These are phyloP conservation scores for Luzula sylvatica DNA, from an alignment of 176 grass and related monocot species.

Conservation along the genomic window DNA sequence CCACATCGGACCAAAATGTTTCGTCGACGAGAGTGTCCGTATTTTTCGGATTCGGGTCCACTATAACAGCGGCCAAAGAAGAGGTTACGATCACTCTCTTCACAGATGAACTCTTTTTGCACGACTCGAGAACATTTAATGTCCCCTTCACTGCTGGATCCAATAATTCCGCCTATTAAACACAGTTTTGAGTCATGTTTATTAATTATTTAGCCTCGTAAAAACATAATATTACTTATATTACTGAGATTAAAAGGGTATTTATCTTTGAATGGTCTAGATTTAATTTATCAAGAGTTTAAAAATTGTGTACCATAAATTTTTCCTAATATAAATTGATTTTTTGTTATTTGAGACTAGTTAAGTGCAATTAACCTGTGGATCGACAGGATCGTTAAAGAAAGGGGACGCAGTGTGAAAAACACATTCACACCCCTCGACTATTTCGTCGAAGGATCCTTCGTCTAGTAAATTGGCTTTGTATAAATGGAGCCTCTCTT, in stretches of 20 bases:
- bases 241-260: neutral
- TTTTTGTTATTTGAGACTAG: too few relatives aligned
- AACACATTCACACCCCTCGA: constrained; percentile 25
- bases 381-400: constrained; percentile 10
- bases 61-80: constrained; percentile 23
- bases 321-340: too few relatives aligned
- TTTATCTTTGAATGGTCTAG: neutral
- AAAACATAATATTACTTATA: neutral
- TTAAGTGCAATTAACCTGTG: constrained; percentile 15
- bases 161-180: constrained; percentile 19
- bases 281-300: too few relatives aligned
- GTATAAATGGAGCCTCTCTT: constrained; percentile 22
- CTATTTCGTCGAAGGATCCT: constrained; percentile 21
- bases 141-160: constrained; percentile 32
- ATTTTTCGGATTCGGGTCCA: constrained; percentile 8
- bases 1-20: constrained; percentile 25
- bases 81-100: constrained; percentile 29
- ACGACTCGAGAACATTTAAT: constrained; percentile 32
- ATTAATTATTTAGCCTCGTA: neutral
- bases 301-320: too few relatives aligned
- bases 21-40: constrained; percentile 17
- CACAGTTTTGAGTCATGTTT: neutral
- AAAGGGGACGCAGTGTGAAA: constrained; percentile 34
- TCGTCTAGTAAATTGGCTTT: constrained; percentile 29
- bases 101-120: constrained; percentile 22